Evolutionary conservation across 345 rosid genomes (phyloP).

Genomic region (Eucalyptus polyanthemos): DNA sequence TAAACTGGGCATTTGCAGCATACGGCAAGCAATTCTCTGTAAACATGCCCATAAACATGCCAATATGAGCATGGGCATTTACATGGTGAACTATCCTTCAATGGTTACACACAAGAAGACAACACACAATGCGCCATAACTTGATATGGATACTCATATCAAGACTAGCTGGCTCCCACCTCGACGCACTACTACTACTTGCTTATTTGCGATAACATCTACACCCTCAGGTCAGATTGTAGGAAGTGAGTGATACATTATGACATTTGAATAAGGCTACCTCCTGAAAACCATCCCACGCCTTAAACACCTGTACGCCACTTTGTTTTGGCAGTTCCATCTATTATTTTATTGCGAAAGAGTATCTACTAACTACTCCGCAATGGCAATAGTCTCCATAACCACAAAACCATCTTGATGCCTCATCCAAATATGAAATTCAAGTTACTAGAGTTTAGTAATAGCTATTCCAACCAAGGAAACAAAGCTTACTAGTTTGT

Average conservation of each 20-base stretch:
- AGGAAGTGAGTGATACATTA: background rate
- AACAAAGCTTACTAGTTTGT: background rate
- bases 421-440: background rate
- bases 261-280: background rate
- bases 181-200: background rate
- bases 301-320: background rate
- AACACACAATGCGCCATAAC: background rate
- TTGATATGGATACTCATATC: background rate
- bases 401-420: background rate
- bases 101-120: background rate
- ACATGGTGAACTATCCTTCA: background rate
- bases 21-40: background rate
- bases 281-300: background rate
- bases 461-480: background rate
- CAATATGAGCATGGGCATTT: background rate
- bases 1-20: background rate
- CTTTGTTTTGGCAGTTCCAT: background rate
- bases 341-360: background rate
- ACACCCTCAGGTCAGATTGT: background rate
- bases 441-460: background rate
- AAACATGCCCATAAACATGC: background rate
- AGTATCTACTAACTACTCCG: background rate
- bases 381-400: background rate
- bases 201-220: background rate
- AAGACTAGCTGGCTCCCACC: background rate